Evolutionary conservation across 768 basidiomycete species (phyloP).

Genomic region (Crassisporium funariophilum): DNA sequence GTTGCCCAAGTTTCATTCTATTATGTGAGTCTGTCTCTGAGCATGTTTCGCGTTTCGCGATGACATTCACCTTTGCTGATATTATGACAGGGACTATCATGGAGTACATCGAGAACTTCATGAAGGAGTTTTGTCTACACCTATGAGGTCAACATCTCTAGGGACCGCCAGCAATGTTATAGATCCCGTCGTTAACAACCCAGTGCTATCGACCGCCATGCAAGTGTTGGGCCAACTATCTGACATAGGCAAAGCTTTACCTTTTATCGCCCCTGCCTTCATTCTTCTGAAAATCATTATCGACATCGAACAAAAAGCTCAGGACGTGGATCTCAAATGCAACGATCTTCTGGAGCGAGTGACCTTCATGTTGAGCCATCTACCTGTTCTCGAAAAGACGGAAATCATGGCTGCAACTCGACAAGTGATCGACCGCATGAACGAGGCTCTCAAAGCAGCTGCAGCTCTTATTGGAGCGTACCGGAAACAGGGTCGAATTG

Average conservation of each 20-base stretch:
- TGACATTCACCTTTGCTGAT: too few species aligned
- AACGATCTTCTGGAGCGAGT: slow-evolving; percentile 43
- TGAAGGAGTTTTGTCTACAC: not conserved
- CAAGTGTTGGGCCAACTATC: slow-evolving; percentile 33
- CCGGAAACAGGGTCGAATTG: slow-evolving; percentile 36
- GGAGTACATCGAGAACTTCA: not conserved
- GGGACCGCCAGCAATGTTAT: slow-evolving; percentile 16
- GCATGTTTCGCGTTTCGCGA: too few species aligned
- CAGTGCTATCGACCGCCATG: slow-evolving; percentile 29
- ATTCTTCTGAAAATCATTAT: slow-evolving; percentile 42
- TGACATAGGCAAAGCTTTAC: slow-evolving; percentile 37
- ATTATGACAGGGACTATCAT: not conserved
- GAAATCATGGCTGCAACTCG: slow-evolving; percentile 35
- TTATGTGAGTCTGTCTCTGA: too few species aligned
- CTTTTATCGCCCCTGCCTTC: slow-evolving; percentile 41
- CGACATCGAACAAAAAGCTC: slow-evolving; percentile 36
- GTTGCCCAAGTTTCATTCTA: too few species aligned
- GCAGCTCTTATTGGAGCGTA: slow-evolving; percentile 42
- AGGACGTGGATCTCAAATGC: slow-evolving; percentile 42
- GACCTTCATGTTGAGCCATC: slow-evolving; percentile 44
- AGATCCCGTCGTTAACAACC: slow-evolving; percentile 20
- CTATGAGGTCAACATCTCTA: not conserved
- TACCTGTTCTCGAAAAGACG: slow-evolving; percentile 34
- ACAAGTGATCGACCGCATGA: slow-evolving; percentile 41
- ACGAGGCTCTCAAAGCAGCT: slow-evolving; percentile 37